Conservation (phyloP, 805 yeast genomes). For the Saccharomycopsis fermentans region DNA sequence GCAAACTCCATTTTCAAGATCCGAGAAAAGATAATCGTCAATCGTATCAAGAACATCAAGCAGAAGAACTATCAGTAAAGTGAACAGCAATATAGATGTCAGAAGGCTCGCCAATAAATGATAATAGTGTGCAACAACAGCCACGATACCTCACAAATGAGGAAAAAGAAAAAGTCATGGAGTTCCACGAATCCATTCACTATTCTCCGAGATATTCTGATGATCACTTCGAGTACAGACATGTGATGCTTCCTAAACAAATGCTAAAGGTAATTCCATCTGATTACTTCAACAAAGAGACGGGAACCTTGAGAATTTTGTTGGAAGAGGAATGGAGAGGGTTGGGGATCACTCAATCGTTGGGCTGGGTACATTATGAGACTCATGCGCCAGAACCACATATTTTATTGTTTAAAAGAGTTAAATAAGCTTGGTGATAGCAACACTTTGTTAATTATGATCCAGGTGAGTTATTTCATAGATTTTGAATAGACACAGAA, state of each 20-base stretch:
- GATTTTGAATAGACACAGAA: background rate
- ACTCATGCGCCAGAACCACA: slow-evolving; percentile 99
- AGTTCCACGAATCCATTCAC: slow-evolving; percentile 89
- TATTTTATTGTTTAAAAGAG: slow-evolving; percentile 63
- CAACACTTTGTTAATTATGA: background rate
- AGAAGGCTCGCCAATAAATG: background rate
- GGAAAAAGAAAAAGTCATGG: slow-evolving; percentile 79
- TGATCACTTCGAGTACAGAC: slow-evolving; percentile 87
- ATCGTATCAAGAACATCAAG: background rate
- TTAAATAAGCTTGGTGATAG: background rate
- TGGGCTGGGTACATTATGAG: slow-evolving; percentile 98
- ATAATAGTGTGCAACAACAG: background rate
- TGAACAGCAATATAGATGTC: background rate
- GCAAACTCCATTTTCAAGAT: too few relatives aligned
- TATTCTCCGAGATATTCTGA: slow-evolving; percentile 91
- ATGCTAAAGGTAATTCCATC: slow-evolving; percentile 90
- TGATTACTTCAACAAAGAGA: slow-evolving; percentile 87
- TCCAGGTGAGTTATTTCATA: background rate
- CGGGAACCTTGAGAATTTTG: slow-evolving; percentile 85
- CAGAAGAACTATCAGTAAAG: background rate
- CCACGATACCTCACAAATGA: slow-evolving; percentile 61
- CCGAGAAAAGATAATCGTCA: too few relatives aligned
- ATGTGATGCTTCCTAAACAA: slow-evolving; percentile 92
- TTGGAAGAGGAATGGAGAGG: slow-evolving; percentile 99
- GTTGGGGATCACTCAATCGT: slow-evolving; percentile 89